phyloP scores from a whole-genome alignment of 306 rosid genomes.

The Myrica gale region DNA sequence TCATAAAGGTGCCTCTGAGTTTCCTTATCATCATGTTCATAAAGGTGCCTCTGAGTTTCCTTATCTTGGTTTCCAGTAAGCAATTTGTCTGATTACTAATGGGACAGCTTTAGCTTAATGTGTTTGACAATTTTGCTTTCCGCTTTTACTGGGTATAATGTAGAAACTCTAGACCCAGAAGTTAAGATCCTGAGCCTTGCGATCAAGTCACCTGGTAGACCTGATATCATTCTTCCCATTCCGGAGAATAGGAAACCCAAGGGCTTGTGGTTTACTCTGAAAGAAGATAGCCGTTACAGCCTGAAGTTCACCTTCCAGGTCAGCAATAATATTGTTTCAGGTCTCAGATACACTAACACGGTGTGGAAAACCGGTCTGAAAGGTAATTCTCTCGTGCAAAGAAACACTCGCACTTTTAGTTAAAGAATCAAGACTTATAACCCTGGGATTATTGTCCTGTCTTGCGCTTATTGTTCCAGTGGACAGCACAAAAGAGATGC shows the following conservation, averaged over 20 bases:
- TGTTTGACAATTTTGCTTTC: background rate
- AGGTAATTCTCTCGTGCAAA: constrained; percentile 39
- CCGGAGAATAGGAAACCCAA: constrained; percentile 78
- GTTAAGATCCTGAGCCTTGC: constrained; percentile 87
- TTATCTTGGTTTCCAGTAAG: constrained; percentile 1
- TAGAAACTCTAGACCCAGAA: constrained; percentile 83
- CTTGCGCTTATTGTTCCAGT: constrained; percentile 46
- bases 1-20: background rate
- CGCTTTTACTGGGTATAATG: background rate
- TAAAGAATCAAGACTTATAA: background rate
- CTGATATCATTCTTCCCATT: constrained; percentile 70
- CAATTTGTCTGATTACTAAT: constrained; percentile 14
- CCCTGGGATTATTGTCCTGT: constrained; percentile 14
- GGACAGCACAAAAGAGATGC: constrained; percentile 82
- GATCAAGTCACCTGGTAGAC: constrained; percentile 63
- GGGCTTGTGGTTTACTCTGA: constrained; percentile 90
- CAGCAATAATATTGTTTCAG: constrained; percentile 81
- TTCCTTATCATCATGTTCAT: constrained; percentile 4
- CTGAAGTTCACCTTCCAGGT: constrained; percentile 77
- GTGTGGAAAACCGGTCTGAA: constrained; percentile 91
- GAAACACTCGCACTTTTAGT: background rate
- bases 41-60: background rate
- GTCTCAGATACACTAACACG: constrained; percentile 87
- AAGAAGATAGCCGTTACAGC: constrained; percentile 93
- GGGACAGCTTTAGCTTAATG: background rate